Base-by-base conservation (phyloP, 306 rosid genomes). In the Trifolium dubium region DNA sequence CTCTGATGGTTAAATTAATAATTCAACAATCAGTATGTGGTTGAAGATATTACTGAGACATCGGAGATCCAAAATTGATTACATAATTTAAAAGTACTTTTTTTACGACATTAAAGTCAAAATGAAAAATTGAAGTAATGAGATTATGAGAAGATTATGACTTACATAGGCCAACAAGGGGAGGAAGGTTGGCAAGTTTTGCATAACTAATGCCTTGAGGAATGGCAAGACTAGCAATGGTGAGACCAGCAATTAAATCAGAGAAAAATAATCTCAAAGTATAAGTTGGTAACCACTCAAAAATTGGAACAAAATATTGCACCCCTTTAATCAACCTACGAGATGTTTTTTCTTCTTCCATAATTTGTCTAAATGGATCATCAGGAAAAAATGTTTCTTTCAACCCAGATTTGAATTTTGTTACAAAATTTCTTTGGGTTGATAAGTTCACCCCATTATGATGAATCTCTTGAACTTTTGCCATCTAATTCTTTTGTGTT, bases 161-260 rank as follows among this genome's bases (percentile, higher is more conserved):
- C 87, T 84, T 76, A 93, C 98, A 93, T 17, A 93, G 92, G 72
- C 97, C 98, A 15, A 88, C 23, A 53, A 93, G 81, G 10, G 98
- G 96, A 47, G 97, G 96, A 31, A 93, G 23, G 4, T 32, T 5
- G 1, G 84, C 97, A 19, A 93, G 97, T 59, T 86, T 89, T 41
- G 96, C 96, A 39, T 93, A 93, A 59, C 98, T 93, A 18, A 93
- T 90, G 66, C 97, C 98, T 69, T 93, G 98, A 31, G 98, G 98
- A 69, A 93, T 93, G 66, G 98, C 97, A n/a, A 93, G 93, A 43
- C 97, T 90, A 11, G 93, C 71, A 37, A 91, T 82, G 85, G 98
- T 93, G 71, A 93, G 55, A 23, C 97, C 98, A 5, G 98, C 89
- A 6, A 93, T 87, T 3, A 93, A 6, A 67, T 93, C 98, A 14